Evolutionary conservation across 179 eudicot genomes (phyloP), one percentile per base, ranked within the genome.

Genomic region (Spergularia azorica): DNA sequence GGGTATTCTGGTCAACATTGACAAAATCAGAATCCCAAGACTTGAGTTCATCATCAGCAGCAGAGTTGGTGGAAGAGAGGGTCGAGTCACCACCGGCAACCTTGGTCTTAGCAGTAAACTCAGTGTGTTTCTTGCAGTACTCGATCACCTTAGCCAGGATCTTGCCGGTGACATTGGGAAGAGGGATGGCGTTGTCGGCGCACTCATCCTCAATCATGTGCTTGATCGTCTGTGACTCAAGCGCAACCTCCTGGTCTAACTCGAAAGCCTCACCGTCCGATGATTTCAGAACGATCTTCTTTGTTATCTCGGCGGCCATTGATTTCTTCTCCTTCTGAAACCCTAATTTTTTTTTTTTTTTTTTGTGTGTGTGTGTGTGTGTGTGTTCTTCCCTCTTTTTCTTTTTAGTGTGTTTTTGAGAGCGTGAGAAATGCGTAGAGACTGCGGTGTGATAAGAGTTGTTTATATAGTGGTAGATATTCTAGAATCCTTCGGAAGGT

Each of bases 101-200:
- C 61, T 71, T 71, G 2, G 16, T 57, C 21, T 56, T 36, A 9
- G 56, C 73, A 64, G 58, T 68, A 63, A 26, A 67, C 1, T 87
- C 88, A 3, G 86, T 89, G 48, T 89, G 92, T 50, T 80, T 80
- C 84, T 86, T 87, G 58, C 92, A 89, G 76, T 87, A 89, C 84
- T 89, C 92, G 46, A 89, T 84, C 9, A 89, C 90, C 79, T 89
- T 87, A 0, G 90, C 58, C 3, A 89, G 68, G 71, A 87, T 87
- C 77, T 75, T 79, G 1, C 88, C 82, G 14, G 89, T 79, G 14
- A 89, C 92, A 70, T 84, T 86, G 0, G 89, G 90, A 0, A 89
- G 80, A 0, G 92, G 89, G 63, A 89, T 84, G 20, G 70, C 71
- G 50, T 68, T 79, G 73, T 84, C 88, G 38, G 88, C 90, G 52